phyloP scores from a whole-genome alignment of 345 rosid species.

The Mangifera indica region DNA sequence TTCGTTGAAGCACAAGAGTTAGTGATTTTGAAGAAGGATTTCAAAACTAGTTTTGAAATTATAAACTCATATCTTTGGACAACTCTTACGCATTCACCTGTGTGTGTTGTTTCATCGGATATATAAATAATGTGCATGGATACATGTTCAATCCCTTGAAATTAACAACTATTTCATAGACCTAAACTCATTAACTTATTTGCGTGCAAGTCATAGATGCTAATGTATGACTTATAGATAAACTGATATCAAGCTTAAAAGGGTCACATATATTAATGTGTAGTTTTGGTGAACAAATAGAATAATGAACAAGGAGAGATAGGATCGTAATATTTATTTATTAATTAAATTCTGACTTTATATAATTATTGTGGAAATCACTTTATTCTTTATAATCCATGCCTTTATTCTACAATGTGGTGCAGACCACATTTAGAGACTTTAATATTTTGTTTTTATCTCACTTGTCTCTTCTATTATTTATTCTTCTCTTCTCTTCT shows the following conservation, averaged over 20 bases:
- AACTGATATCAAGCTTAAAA: too few relatives aligned
- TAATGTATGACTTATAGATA: too few relatives aligned
- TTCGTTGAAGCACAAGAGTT: constrained; percentile 35
- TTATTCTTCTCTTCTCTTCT: constrained; percentile 20
- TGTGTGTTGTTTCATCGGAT: background rate
- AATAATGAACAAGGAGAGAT: too few relatives aligned
- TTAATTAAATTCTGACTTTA: constrained; percentile 19
- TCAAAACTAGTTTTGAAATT: constrained; percentile 5
- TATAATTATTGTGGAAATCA: constrained; percentile 27
- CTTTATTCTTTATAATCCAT: constrained; percentile 60
- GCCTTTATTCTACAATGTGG: constrained; percentile 42
- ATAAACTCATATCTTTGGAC: background rate
- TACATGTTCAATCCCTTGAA: too few relatives aligned
- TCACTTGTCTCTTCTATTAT: constrained; percentile 42
- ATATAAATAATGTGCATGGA: too few relatives aligned
- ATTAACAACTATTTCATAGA: too few relatives aligned
- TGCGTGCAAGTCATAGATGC: too few relatives aligned
- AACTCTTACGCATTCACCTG: background rate
- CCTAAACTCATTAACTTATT: too few relatives aligned
- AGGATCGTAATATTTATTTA: too few relatives aligned
- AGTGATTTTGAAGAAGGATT: constrained; percentile 8
- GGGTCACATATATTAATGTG: too few relatives aligned
- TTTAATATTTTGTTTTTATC: constrained; percentile 48
- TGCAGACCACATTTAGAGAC: constrained; percentile 36
- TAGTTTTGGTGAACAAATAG: too few relatives aligned